phyloP scores from a whole-genome alignment of 2,329 filamentous ascomycete species.

The Fonsecaea monophora region DNA sequence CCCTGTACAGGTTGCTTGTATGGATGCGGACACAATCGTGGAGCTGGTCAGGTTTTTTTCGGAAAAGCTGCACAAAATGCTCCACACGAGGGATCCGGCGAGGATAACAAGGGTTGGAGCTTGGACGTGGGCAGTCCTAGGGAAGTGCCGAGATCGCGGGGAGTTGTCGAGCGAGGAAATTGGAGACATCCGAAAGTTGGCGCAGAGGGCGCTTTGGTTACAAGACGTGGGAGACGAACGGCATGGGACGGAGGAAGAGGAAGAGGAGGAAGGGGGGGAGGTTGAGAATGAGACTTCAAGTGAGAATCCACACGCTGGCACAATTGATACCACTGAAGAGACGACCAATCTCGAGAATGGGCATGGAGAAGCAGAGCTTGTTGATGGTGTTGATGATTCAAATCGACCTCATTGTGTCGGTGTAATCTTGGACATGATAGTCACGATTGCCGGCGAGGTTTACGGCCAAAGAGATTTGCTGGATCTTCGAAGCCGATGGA shows the following conservation, averaged over 20 bases:
- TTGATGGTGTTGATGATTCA: constrained; percentile 15
- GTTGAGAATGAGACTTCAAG: background rate
- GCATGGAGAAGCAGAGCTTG: constrained; percentile 8
- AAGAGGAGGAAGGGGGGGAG: constrained; percentile 14
- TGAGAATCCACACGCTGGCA: constrained; percentile 24
- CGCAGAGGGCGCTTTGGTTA: constrained; percentile 73
- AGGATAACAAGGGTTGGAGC: constrained; percentile 72
- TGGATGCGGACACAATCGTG: constrained; percentile 68
- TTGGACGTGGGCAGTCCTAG: constrained; percentile 87
- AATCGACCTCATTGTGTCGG: constrained; percentile 47
- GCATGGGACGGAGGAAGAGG: constrained; percentile 39
- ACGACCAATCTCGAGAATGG: constrained; percentile 41
- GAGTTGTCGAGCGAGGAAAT: constrained; percentile 78
- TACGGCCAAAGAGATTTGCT: constrained; percentile 90
- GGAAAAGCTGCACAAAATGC: constrained; percentile 65
- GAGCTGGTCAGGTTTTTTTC: constrained; percentile 68
- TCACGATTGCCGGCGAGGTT: constrained; percentile 84
- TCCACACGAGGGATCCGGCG: constrained; percentile 65
- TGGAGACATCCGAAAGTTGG: constrained; percentile 77
- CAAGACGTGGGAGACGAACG: constrained; percentile 51
- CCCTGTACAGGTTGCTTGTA: constrained; percentile 58
- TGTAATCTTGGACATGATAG: constrained; percentile 84
- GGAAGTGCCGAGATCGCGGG: constrained; percentile 74
- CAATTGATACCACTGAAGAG: constrained; percentile 36
- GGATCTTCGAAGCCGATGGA: constrained; percentile 69